Conservation (phyloP, 352 stramenopile genomes). For the Pythium sp. region DNA sequence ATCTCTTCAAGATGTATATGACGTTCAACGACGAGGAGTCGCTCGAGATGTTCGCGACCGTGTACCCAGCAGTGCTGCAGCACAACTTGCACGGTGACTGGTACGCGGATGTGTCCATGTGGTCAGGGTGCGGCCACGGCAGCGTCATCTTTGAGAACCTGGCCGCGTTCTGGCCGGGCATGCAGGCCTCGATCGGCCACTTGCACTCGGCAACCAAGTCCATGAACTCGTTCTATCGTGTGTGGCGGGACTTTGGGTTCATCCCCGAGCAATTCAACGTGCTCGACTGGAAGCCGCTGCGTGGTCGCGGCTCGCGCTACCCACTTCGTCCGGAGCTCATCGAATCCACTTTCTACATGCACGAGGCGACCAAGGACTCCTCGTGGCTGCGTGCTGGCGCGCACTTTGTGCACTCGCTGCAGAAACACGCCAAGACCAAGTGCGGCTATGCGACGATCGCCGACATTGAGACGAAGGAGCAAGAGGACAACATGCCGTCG, state of each 20-base stretch:
- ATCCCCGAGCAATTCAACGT: conserved; percentile 97
- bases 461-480: conserved; percentile 83
- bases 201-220: conserved; percentile 74
- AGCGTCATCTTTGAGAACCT: conserved; percentile 85
- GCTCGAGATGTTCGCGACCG: conserved; percentile 89
- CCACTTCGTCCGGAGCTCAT: conserved; percentile 97
- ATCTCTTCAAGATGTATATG: conserved; percentile 96
- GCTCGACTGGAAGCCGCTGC: conserved; percentile 64
- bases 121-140: conserved; percentile 50
- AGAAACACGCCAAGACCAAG: conserved; percentile 88
- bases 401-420: conserved; percentile 81
- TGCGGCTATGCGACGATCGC: conserved; percentile 93
- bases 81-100: conserved; percentile 83
- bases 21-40: conserved; percentile 92
- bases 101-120: conserved; percentile 87
- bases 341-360: conserved; percentile 96
- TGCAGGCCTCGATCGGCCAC: conserved; percentile 95
- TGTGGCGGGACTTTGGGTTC: conserved; percentile 95
- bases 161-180: conserved; percentile 95
- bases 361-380: conserved; percentile 85
- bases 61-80: conserved; percentile 62
- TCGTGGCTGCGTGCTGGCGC: conserved; percentile 80
- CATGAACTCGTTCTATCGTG: conserved; percentile 94
- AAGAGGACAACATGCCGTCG: conserved; percentile 97
- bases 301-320: conserved; percentile 68